Conservation (phyloP, 768 basidiomycete genomes). For the Galerina sulciceps region DNA sequence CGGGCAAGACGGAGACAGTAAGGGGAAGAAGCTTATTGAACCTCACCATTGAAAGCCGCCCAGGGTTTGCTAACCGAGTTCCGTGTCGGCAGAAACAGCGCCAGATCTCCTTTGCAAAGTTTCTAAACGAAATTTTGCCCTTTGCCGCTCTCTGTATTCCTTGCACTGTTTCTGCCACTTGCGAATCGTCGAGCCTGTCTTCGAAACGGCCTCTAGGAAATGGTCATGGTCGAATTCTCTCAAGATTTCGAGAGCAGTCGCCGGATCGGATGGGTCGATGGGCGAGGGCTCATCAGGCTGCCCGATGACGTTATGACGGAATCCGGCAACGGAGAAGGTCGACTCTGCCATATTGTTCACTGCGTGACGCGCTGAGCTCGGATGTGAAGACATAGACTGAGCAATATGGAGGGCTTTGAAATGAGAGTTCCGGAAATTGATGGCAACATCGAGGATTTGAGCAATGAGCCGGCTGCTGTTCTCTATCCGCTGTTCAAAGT, state of each 20-base stretch:
- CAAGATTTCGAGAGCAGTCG: constrained; percentile 69
- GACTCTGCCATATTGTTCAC: constrained; percentile 53
- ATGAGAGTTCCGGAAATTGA: constrained; percentile 78
- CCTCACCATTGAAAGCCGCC: constrained; percentile 97
- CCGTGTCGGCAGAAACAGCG: constrained; percentile 92
- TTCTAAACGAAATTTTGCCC: constrained; percentile 95
- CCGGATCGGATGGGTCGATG: constrained; percentile 77
- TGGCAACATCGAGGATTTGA: constrained; percentile 80
- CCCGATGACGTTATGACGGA: constrained; percentile 55
- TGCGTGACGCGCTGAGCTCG: constrained; percentile 49
- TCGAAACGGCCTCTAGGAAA: constrained; percentile 82
- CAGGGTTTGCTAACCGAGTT: constrained; percentile 94
- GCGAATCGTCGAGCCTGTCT: constrained; percentile 84
- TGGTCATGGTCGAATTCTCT: constrained; percentile 82
- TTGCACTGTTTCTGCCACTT: constrained; percentile 99
- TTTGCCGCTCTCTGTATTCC: constrained; percentile 93
- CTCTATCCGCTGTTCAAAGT: constrained; percentile 70
- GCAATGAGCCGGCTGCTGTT: constrained; percentile 72
- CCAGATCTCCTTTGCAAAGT: constrained; percentile 94
- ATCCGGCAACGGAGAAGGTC: constrained; percentile 44
- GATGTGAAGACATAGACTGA: constrained; percentile 60
- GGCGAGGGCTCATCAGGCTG: constrained; percentile 69
- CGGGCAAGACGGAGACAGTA: not conserved
- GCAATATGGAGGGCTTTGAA: constrained; percentile 69
- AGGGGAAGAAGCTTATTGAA: not conserved